Base-by-base conservation (phyloP, 2,329 filamentous ascomycete genomes). In the Sclerotinia minor region DNA sequence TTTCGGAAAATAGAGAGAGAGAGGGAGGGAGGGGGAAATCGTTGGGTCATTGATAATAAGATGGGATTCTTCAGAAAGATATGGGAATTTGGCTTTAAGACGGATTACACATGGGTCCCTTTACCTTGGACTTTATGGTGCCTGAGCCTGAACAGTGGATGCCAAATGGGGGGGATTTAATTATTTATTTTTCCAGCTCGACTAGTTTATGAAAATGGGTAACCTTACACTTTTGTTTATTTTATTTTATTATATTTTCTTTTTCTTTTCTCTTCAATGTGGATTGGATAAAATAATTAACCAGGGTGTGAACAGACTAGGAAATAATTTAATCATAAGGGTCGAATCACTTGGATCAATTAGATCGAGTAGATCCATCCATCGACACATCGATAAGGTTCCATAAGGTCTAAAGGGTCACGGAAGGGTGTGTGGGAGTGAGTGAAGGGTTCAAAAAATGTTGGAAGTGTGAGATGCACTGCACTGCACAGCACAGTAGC, bases 51-150 rank as follows among this genome's bases (percentile, higher is more conserved):
- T 55, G 53, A 45, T 13, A 60, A 57, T 26, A 60, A 57, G 53
- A 67, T 67, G 65, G 65, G 65, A 67, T 67, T 67, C 65, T 64
- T 47, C 19, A 64, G 45, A 64, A 53, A 64, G 60, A 50, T 49
- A 64, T 64, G 60, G 60, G 60, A 58, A 64, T 64, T 49, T 64
- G 60, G 45, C 60, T 64, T 50, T 53, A 13, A 35, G 60, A 32
- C 47, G 35, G 8, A 64, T 24, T 38, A 53, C 45, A 41, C 45
- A 50, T 53, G 60, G 45, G 45, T 50, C 45, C 29, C 29, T 24
- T 64, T 53, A 41, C 29, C 45, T 59, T 64, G 47, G 45, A 64
- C 29, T 32, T 32, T 35, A 64, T 53, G 26, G 45, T 49, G 60
- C 45, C 45, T 49, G 60, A 38, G 45, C 29, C 29, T 49, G 60